Evolutionary conservation across 2,329 filamentous ascomycete species (phyloP), one percentile per base, ranked within the genome.

Genomic region (Stromatinia cepivora): DNA sequence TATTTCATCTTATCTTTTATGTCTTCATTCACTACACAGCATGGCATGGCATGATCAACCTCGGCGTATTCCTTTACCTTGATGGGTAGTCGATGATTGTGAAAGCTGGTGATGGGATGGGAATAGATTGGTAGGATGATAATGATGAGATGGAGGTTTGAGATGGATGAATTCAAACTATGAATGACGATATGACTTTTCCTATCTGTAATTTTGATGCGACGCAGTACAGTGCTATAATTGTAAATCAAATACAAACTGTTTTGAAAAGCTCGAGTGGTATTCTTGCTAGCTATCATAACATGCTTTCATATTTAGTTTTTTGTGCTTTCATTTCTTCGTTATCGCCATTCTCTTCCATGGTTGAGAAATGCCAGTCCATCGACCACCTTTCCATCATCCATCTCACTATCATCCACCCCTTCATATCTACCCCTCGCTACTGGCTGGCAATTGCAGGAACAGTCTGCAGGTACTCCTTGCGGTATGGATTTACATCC

Each of bases 401-500:
- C 42, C 52, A 57, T 22, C 36, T 25, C 39, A 22, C 25, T 31
- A 36, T 54, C 65, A 28, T 45, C 34, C 25, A 61, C 22, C 54
- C n/a, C 45, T 67, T 11, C 42, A 52, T 48, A 5, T 48, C 13
- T 13, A n/a, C 45, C 28, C 65, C 10, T 31, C 45, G 13, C 66
- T 59, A 64, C 34, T 66, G 66, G 50, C 70, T 66, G 54, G 71
- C 69, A 17, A 72, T 50, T 39, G 70, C 67, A 65, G 68, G 65
- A 48, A 71, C 69, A 28, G 70, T 71, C 25, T 74, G 71, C 53
- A 97, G 82, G 77, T 99, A 99, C 62, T 88, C 87, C 84, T 92
- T 87, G 70, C 95, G 88, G 79, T 89, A 91, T 66, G 85, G 81
- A 81, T 98, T 99, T 70, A 79, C 79, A 78, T 98, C 93, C 56